Percentiles rank a stretch among this genome's conserved stretches.
Evolutionary conservation across 2,329 filamentous ascomycete genomes (phyloP).

Genomic region (Pseudogymnoascus verrucosus): DNA sequence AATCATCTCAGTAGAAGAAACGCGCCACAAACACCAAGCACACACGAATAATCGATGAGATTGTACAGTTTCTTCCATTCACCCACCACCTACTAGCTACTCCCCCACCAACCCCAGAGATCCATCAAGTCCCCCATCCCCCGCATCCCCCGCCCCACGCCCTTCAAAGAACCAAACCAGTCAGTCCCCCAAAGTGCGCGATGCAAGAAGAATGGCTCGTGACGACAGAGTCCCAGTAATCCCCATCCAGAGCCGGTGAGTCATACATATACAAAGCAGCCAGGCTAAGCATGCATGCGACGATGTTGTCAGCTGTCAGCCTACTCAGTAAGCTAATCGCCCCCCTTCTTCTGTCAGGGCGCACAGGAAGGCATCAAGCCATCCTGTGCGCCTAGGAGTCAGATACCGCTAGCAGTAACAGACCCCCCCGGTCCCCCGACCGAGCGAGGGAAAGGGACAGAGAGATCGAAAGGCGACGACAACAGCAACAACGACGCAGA

Average conservation of each 20-base stretch:
- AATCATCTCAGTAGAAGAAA: background rate
- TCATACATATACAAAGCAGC: background rate
- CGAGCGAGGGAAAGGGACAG: background rate
- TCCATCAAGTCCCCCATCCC: background rate
- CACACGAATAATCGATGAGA: background rate
- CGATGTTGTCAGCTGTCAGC: background rate
- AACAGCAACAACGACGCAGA: background rate
- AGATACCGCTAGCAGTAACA: background rate
- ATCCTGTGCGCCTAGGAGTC: background rate
- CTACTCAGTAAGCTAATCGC: background rate
- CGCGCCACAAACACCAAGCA: background rate
- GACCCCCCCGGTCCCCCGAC: background rate
- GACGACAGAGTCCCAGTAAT: background rate
- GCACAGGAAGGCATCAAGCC: background rate
- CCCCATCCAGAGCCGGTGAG: background rate
- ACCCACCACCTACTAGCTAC: background rate
- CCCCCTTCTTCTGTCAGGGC: too few species aligned
- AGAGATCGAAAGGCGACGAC: background rate
- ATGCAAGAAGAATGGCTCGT: background rate
- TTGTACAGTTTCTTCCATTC: background rate
- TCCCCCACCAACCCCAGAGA: background rate
- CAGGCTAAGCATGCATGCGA: conserved; percentile 2
- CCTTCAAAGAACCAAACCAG: conserved; percentile 3
- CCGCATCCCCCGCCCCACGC: background rate
- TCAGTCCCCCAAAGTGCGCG: background rate